phyloP scores from a whole-genome alignment of 768 basidiomycete species.

The Naganishia vaughanmartiniae region DNA sequence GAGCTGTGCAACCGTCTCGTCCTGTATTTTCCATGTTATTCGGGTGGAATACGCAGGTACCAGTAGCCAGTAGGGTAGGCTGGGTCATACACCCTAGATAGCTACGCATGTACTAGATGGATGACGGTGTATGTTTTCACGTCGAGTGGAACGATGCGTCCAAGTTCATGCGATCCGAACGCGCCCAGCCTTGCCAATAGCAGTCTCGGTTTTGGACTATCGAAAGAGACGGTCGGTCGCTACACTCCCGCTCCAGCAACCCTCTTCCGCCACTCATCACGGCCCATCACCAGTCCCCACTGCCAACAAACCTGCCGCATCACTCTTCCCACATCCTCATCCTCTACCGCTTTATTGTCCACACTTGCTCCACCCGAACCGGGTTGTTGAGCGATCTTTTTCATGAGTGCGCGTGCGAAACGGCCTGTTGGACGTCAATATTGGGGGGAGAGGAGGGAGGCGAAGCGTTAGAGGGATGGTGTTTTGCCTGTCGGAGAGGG shows the following conservation, averaged over 20 bases:
- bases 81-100: too few relatives aligned
- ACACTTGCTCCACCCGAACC: conserved; percentile 34
- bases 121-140: too few relatives aligned
- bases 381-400: conserved; percentile 40
- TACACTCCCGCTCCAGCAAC: conserved; percentile 30
- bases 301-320: conserved; percentile 51
- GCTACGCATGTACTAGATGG: too few relatives aligned
- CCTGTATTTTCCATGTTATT: too few relatives aligned
- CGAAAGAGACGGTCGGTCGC: too few relatives aligned
- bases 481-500: not conserved
- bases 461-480: not conserved
- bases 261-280: conserved; percentile 39
- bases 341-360: conserved; percentile 30
- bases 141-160: too few relatives aligned
- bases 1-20: too few relatives aligned
- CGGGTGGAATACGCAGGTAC: too few relatives aligned
- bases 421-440: conserved; percentile 32
- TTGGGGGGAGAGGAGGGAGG: not conserved
- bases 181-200: too few relatives aligned
- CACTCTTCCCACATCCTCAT: conserved; percentile 46
- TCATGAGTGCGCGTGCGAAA: conserved; percentile 47
- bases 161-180: too few relatives aligned
- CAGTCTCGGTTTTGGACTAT: too few relatives aligned
- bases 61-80: too few relatives aligned
- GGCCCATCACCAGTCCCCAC: conserved; percentile 48